Percentiles rank a stretch among this genome's conserved stretches.
These are phyloP conservation scores for Babesia microti DNA, from an alignment of 169 alveolate genomes.

Conservation along the genomic window DNA sequence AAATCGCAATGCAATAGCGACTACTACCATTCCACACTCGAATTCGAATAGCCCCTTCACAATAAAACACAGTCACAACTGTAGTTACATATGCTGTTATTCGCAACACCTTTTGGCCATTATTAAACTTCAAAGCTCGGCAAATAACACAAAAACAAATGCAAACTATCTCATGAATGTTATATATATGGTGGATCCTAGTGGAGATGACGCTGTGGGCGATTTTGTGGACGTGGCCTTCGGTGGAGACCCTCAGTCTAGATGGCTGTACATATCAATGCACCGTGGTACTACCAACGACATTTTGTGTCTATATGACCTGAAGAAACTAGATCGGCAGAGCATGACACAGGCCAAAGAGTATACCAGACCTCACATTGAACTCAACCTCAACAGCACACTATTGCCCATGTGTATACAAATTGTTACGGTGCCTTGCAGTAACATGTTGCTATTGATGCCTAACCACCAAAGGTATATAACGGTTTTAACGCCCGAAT, in stretches of 20 bases:
- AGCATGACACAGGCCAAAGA: slow-evolving; percentile 11
- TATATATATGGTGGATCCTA: too few species aligned
- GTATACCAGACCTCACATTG: slow-evolving; percentile 6
- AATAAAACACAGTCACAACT: too few species aligned
- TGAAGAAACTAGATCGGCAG: too few species aligned
- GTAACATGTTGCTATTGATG: slow-evolving; percentile 7
- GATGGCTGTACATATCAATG: slow-evolving; percentile 28
- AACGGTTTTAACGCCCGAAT: slow-evolving; percentile 22
- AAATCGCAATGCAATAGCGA: too few species aligned
- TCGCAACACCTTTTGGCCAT: too few species aligned
- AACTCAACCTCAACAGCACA: slow-evolving; percentile 19
- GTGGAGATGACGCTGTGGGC: too few species aligned
- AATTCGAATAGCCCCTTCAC: too few species aligned
- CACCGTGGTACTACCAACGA: slow-evolving; percentile 29
- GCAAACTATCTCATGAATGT: too few species aligned
- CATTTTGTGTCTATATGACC: slow-evolving; percentile 19
- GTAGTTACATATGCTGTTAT: too few species aligned
- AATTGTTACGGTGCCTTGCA: slow-evolving; percentile 13
- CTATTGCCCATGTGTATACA: slow-evolving; percentile 19
- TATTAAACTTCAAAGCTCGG: too few species aligned
- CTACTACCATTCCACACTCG: too few species aligned
- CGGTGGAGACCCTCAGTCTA: slow-evolving; percentile 6
- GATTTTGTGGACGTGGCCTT: slow-evolving; percentile 16
- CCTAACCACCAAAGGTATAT: slow-evolving; percentile 29
- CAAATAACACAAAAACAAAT: too few species aligned